Conservation (phyloP, 306 rosid species). For the Ormosia emarginata region DNA sequence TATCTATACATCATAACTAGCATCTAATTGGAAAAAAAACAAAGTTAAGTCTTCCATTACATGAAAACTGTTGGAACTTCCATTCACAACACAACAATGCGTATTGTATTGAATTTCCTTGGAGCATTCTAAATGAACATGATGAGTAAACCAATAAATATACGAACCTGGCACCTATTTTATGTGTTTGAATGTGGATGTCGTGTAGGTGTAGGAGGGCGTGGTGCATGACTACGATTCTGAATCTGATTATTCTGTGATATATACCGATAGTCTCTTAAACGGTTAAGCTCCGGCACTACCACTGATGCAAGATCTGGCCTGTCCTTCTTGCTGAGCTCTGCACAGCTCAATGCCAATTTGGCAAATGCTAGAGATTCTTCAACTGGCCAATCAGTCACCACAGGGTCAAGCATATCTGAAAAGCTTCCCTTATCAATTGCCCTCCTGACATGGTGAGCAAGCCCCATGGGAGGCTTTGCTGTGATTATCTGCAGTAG, state of each 20-base stretch:
- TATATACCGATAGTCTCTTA: conserved; percentile 50
- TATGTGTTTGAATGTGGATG: conserved; percentile 2
- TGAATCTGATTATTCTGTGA: background rate
- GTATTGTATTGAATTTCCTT: background rate
- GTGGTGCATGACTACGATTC: background rate
- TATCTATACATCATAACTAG: too few relatives aligned
- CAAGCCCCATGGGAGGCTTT: conserved; percentile 73
- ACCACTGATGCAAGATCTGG: conserved; percentile 70
- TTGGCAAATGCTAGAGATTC: conserved; percentile 66
- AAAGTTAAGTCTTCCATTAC: background rate
- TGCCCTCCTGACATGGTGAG: conserved; percentile 74
- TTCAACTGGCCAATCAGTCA: conserved; percentile 76
- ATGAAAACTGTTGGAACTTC: background rate
- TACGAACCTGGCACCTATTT: conserved; percentile 21
- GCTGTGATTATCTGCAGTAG: conserved; percentile 84
- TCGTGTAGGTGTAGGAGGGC: conserved; percentile 17
- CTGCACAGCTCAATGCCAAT: conserved; percentile 66
- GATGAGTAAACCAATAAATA: background rate
- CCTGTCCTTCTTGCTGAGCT: conserved; percentile 83
- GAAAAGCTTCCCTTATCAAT: conserved; percentile 55
- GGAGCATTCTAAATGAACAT: background rate
- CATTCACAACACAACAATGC: conserved; percentile 9
- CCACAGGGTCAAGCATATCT: conserved; percentile 65
- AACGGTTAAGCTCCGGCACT: conserved; percentile 70
- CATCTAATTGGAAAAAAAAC: background rate